Evolutionary conservation across 495 filamentous ascomycete species (phyloP).

Genomic region (Diplogelasinospora grovesii): DNA sequence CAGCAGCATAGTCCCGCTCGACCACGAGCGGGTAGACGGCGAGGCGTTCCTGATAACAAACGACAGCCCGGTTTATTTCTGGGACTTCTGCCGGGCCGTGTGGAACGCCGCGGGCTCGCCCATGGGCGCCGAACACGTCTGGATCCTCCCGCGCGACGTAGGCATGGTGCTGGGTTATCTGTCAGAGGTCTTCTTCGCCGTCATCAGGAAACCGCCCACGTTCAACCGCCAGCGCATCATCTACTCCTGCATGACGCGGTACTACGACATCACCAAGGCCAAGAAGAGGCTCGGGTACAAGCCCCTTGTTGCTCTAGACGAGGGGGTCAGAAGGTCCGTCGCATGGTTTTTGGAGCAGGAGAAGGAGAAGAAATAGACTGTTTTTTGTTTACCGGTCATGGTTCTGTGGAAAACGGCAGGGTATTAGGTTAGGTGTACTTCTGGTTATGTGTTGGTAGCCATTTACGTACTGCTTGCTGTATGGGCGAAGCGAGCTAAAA

Average conservation of each 20-base stretch:
- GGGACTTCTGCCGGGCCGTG: constrained; percentile 78
- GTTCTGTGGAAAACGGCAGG: too few relatives aligned
- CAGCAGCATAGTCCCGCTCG: constrained; percentile 52
- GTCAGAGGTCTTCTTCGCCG: constrained; percentile 59
- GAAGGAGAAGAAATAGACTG: constrained; percentile 22
- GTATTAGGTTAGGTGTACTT: too few relatives aligned
- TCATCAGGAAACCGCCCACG: constrained; percentile 66
- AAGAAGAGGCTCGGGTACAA: constrained; percentile 67
- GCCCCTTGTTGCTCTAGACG: constrained; percentile 66
- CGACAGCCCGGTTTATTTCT: constrained; percentile 87
- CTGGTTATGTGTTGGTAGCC: too few relatives aligned
- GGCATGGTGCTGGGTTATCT: constrained; percentile 59
- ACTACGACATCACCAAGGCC: constrained; percentile 81
- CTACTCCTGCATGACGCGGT: constrained; percentile 76
- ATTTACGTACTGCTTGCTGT: too few relatives aligned
- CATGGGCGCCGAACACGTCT: constrained; percentile 59
- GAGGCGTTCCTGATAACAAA: constrained; percentile 97
- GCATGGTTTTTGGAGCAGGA: constrained; percentile 55
- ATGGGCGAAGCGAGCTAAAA: too few relatives aligned
- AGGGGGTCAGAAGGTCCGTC: constrained; percentile 66
- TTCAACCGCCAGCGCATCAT: constrained; percentile 69
- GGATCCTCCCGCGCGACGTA: constrained; percentile 58
- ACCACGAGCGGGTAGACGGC: constrained; percentile 78
- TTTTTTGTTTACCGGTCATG: too few relatives aligned
- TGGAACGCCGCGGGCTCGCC: constrained; percentile 68